Evolutionary conservation across 1,284 basidiomycete species (phyloP), one percentile per base, ranked within the genome.

Genomic region (Vanrija sp.): DNA sequence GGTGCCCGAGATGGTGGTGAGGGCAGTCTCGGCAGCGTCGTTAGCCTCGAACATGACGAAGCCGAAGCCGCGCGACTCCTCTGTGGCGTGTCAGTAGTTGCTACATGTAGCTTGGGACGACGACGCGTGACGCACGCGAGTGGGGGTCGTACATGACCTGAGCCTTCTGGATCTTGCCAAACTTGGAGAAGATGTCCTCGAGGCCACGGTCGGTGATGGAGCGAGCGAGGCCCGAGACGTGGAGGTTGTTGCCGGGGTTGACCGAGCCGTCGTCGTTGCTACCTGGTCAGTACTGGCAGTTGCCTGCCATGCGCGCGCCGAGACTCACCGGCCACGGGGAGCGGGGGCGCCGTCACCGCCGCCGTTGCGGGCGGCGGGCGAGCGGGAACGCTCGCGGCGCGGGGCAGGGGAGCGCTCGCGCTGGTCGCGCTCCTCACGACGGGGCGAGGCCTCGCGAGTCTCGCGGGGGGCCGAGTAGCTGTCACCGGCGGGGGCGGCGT

Each of bases 61-160:
- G 42, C 91, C 95, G 67, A 98, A 98, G 37, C 94, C 95, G 69
- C 95, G 89, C 51, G 92, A 93, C 70, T 97, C 94, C 67, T 67
- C 71, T 73, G 38, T 31, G 3, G 5, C 6, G 14, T 14, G 9
- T 37, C 37, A 42, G 41, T 24, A 19, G 41, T 12, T 16, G 9
- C 14, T 22, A n/a, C 15, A 16, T n/a, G 24, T n/a, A 49, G 49
- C 25, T 36, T 36, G 39, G 20, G 20, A n/a, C 20, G 12, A 25
- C 15, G 15, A 25, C 10, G 31, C 37, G 12, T n/a, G 15, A 68
- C 70, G 18, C 46, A 71, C 90, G 87, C 57, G 88, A 87, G 78
- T 97, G 95, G 24, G 95, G 94, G 78, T 98, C 95, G 68, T 88
- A 87, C 91, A 97, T 97, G 75, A 98, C 86, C 56, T 91, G 88